These are phyloP conservation scores for Pochonia chlamydosporia DNA, from an alignment of 2,329 filamentous ascomycete species.

Conservation along the genomic window DNA sequence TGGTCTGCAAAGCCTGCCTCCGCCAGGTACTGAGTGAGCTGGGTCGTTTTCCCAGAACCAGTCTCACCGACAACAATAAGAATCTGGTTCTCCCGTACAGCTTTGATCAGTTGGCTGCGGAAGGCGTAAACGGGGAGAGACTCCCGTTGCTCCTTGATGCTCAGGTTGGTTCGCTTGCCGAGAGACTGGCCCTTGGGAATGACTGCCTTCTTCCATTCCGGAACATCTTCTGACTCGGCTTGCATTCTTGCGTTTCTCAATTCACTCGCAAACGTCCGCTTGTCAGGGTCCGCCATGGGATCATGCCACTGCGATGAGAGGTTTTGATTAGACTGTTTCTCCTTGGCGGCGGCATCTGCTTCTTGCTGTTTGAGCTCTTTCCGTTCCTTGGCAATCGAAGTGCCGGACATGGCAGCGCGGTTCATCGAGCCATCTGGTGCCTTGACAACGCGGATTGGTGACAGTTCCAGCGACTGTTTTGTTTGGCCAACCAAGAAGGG, in stretches of 20 bases:
- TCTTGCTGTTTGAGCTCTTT: constrained; percentile 87
- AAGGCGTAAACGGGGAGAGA: constrained; percentile 86
- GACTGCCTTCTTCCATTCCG: constrained; percentile 88
- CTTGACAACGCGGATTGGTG: constrained; percentile 93
- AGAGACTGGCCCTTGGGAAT: constrained; percentile 74
- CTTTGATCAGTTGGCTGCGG: constrained; percentile 79
- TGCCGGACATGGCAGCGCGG: constrained; percentile 89
- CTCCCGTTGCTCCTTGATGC: constrained; percentile 92
- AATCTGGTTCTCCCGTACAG: constrained; percentile 81
- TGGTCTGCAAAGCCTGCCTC: constrained; percentile 85
- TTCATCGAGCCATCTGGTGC: constrained; percentile 98
- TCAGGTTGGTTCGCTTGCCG: constrained; percentile 82
- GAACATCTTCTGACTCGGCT: constrained; percentile 61
- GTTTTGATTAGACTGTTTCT: constrained; percentile 69
- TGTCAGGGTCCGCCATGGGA: constrained; percentile 82
- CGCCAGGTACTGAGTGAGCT: constrained; percentile 89
- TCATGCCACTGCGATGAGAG: constrained; percentile 92
- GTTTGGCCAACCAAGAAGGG: constrained; percentile 95
- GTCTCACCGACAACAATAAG: constrained; percentile 96
- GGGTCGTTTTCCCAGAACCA: constrained; percentile 94
- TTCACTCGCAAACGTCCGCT: constrained; percentile 85
- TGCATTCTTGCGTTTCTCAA: constrained; percentile 62
- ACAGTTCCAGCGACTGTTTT: constrained; percentile 90
- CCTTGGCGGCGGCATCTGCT: constrained; percentile 65
- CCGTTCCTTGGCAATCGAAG: constrained; percentile 80